Evolutionary conservation across 331 rosid species (phyloP).

Genomic region (Quercus tomentella): DNA sequence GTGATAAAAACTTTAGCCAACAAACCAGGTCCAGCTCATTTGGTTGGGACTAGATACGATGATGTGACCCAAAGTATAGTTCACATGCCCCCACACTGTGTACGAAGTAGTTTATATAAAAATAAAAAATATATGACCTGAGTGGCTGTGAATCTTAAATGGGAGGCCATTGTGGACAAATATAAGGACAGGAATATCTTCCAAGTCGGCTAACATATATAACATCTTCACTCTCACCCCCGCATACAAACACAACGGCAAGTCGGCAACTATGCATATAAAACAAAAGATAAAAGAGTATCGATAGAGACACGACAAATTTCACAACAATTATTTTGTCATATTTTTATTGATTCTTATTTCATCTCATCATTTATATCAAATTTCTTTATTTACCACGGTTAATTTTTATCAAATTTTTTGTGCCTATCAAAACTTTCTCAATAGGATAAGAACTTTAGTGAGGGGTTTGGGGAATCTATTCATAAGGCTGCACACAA

Average conservation of each 20-base stretch:
- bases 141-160: conserved; percentile 21
- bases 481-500: conserved; percentile 25
- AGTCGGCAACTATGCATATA: no score
- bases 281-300: no score
- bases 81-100: conserved; percentile 46
- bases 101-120: background rate
- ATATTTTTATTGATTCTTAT: fast-evolving
- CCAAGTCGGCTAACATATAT: background rate
- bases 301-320: fast-evolving
- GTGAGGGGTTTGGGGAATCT: conserved; percentile 39
- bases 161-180: conserved; percentile 1
- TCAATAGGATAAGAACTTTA: conserved; percentile 29
- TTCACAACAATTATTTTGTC: fast-evolving
- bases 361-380: fast-evolving
- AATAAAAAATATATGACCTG: background rate
- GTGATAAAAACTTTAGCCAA: conserved; percentile 15
- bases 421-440: no score
- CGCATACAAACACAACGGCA: no score
- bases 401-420: no score
- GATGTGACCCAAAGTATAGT: conserved; percentile 42
- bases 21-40: conserved; percentile 29
- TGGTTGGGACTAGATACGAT: conserved; percentile 25
- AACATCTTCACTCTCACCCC: no score
- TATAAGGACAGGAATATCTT: conserved; percentile 23
- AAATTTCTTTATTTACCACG: no score